Base-by-base conservation (phyloP, 108 stramenopile species). In the Skeletonema grethae region DNA sequence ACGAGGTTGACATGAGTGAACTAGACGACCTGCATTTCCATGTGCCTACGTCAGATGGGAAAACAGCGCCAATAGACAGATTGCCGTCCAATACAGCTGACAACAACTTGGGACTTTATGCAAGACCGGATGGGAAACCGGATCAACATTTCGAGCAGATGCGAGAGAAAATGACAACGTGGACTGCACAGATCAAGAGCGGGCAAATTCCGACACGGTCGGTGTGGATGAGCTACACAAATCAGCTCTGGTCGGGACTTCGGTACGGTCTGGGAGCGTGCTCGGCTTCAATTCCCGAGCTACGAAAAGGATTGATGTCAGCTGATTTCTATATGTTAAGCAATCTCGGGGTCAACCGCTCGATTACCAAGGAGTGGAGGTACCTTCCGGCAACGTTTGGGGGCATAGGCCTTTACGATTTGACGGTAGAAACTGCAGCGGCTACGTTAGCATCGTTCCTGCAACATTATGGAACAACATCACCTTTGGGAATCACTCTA, bases 181-280 rank as follows among this genome's bases (percentile, higher is more conserved):
- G 68, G 68, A 31, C 32, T 4, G 22, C 13, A 18, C 31, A 58
- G 8, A 60, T 69, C 25, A 39, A 38, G 41, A 60, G 39, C 18
- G 75, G 75, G 0, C 8, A 43, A 0, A 46, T 76, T 12, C 75
- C 75, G 0, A 28, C 67, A 0, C 32, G 32, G 13, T 61, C 57
- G 6, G 57, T 22, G 2, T 76, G 75, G 75, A 24, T 53, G 5
- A 60, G 66, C 48, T 68, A 68, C 65, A 28, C 75, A 76, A 28
- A 28, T 28, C 25, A 28, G 41, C 67, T 76, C 0, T 76, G 67
- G 75, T n/a, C 65, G 5, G 67, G 61, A 0, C 1, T 76, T 0
- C 50, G 62, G 34, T 76, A 68, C 24, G 75, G 75, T 4, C 28
- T 76, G 7, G 67, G 75, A 0, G 43, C 61, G 5, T 36, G 63